Percentiles rank a stretch among this genome's conserved stretches.
Evolutionary conservation across 2,329 filamentous ascomycete genomes (phyloP).

Genomic region (Colletotrichum tanaceti): DNA sequence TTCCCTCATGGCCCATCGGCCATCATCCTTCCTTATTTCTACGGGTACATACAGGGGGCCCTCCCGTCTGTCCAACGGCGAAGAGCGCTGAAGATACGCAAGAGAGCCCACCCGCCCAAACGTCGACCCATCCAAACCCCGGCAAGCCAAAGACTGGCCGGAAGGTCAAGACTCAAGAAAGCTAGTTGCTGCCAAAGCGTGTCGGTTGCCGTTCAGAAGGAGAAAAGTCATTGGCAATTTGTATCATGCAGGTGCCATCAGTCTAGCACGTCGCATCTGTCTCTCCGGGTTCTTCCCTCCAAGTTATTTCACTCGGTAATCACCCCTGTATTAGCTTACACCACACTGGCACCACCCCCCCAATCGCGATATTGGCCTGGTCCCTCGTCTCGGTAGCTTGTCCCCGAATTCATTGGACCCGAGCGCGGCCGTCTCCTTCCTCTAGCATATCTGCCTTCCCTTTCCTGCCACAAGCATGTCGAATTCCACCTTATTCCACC

Average conservation of each 20-base stretch:
- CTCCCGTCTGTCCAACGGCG: constrained; percentile 27
- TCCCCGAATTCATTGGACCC: constrained; percentile 20
- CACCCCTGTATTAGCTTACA: constrained; percentile 29
- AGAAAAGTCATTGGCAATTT: background rate
- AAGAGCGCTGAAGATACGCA: constrained; percentile 38
- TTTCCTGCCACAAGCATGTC: constrained; percentile 26
- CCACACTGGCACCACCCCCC: background rate
- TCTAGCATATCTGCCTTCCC: constrained; percentile 20
- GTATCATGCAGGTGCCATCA: background rate
- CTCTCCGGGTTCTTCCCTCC: constrained; percentile 8
- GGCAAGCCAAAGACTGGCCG: constrained; percentile 23
- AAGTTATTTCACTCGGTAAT: background rate
- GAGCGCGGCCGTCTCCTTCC: constrained; percentile 1
- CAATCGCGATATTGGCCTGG: constrained; percentile 16
- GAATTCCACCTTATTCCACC: background rate
- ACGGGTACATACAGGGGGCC: constrained; percentile 1
- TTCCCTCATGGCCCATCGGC: too few relatives aligned
- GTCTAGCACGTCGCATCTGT: constrained; percentile 1
- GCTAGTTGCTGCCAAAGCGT: constrained; percentile 4
- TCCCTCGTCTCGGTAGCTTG: constrained; percentile 15
- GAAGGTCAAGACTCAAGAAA: background rate
- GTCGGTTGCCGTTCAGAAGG: constrained; percentile 3
- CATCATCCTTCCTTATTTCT: constrained; percentile 18
- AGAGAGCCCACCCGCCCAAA: constrained; percentile 10
- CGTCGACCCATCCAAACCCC: constrained; percentile 15